Base-by-base conservation (phyloP, 345 rosid species). In the Firmiana major region DNA sequence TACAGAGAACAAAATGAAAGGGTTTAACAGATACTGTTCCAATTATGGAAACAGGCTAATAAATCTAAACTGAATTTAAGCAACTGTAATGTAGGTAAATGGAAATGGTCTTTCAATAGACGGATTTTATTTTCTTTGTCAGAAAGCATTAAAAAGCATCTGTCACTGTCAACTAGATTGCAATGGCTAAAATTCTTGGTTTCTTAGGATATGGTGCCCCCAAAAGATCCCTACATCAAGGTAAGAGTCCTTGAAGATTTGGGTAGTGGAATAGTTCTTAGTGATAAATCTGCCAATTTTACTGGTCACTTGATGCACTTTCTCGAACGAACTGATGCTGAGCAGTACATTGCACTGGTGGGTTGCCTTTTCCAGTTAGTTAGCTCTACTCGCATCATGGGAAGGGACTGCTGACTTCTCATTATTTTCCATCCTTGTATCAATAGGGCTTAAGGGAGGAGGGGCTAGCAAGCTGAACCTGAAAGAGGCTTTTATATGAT, bases 371-470 rank as follows among this genome's bases (percentile, higher is more conserved):
- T 72, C n/a, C 54, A 36, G 19, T 34, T 59, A 15, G 40, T 28
- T 63, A 65, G 19, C 58, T 65, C 15, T 21, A 45, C 15, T 78
- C 19, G 42, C 58, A 10, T 75, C 13, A 10, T 51, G 31, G 48
- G 24, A 48, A 68, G 31, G n/a, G 53, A 24, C 36, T 67, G 42
- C 7, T 17, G 19, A 53, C 54, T 34, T 26, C 42, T 40, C 38
- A 19, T 13, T 40, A n/a, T 46, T 24, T 70, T 48, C 9, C 55
- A 17, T 75, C 62, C 58, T 80, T 78, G 24, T 49, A 78, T 79
- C 64, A 76, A 83, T 89, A 95, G 97, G 99, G 99, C 19, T 80
- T 90, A 86, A 93, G 93, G 98, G 97, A 92, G 84, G 98, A 92
- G n/a, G n/a, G n/a, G 87, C 89, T 95, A 28, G 63, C 82, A 65